Conservation (phyloP, 805 yeast species). For the Barnettozyma botsteinii region DNA sequence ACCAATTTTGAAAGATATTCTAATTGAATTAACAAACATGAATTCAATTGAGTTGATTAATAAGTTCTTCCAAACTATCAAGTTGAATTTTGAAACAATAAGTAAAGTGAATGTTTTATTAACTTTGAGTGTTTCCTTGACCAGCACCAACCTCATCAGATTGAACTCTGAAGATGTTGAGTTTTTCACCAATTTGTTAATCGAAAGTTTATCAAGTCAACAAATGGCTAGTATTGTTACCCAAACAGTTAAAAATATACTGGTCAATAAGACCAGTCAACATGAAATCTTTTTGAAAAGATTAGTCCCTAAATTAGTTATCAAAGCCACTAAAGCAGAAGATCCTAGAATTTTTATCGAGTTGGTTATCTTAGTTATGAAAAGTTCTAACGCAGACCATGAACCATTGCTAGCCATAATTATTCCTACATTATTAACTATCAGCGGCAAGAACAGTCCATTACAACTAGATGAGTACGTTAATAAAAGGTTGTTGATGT, state of each 20-base stretch:
- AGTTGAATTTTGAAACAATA: constrained; percentile 23
- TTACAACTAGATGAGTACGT: constrained; percentile 27
- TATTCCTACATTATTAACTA: constrained; percentile 34
- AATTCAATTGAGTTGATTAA: constrained; percentile 26
- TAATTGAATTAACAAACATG: constrained; percentile 30
- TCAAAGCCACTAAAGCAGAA: constrained; percentile 22
- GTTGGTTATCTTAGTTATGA: constrained; percentile 18
- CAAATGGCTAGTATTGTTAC: constrained; percentile 38
- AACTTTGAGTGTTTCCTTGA: constrained; percentile 38
- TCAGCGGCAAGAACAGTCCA: background rate
- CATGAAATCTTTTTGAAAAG: constrained; percentile 36
- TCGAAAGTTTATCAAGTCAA: constrained; percentile 30
- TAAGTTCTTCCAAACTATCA: constrained; percentile 35
- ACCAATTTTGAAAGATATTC: constrained; percentile 43
- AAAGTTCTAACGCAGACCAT: constrained; percentile 9
- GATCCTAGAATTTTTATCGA: constrained; percentile 29
- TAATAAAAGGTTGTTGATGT: constrained; percentile 41
- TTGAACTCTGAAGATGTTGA: constrained; percentile 34
- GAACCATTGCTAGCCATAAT: constrained; percentile 27
- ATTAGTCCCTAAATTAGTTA: constrained; percentile 41
- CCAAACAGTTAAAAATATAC: constrained; percentile 58
- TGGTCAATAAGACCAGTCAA: constrained; percentile 28
- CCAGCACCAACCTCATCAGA: constrained; percentile 32
- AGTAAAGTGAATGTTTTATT: constrained; percentile 34
- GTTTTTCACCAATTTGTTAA: constrained; percentile 29